These are phyloP conservation scores for Chlorokybus atmophyticus DNA, from an alignment of 139 green algal species.

Conservation along the genomic window DNA sequence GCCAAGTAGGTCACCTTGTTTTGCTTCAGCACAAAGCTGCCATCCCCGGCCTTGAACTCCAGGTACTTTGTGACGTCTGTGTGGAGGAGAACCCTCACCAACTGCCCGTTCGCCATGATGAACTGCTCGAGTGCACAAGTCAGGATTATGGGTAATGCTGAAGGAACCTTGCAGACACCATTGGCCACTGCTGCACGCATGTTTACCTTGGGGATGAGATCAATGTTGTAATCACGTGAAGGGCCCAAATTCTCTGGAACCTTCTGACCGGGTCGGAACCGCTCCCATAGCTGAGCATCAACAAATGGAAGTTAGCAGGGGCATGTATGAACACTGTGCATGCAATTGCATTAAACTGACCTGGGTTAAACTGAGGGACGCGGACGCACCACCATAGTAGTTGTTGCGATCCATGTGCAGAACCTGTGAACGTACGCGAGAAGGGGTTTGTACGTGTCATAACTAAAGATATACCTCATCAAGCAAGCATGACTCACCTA, in stretches of 20 bases:
- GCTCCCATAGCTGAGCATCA: constrained; percentile 78
- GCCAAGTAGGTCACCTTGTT: constrained; percentile 68
- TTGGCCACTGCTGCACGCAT: not conserved
- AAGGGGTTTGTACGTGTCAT: not conserved
- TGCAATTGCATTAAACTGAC: constrained; percentile 3
- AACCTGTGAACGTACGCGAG: constrained; percentile 47
- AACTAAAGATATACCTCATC: not conserved
- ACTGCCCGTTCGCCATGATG: constrained; percentile 90
- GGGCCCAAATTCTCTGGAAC: constrained; percentile 54
- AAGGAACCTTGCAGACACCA: not conserved
- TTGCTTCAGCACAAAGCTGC: constrained; percentile 82
- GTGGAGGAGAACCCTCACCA: constrained; percentile 83
- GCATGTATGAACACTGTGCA: too few relatives aligned
- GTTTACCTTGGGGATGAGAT: constrained; percentile 82
- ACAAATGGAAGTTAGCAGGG: too few relatives aligned
- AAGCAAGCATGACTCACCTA: not conserved
- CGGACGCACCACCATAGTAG: constrained; percentile 93
- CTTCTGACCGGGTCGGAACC: constrained; percentile 57
- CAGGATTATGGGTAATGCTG: not conserved
- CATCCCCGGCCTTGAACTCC: constrained; percentile 96
- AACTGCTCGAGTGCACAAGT: constrained; percentile 40
- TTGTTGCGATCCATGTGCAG: constrained; percentile 97
- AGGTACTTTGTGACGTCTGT: constrained; percentile 97
- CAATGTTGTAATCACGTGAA: constrained; percentile 91
- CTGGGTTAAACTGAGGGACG: constrained; percentile 88